Conservation (phyloP, 2,329 filamentous ascomycete species). For the Beauveria sp. region DNA sequence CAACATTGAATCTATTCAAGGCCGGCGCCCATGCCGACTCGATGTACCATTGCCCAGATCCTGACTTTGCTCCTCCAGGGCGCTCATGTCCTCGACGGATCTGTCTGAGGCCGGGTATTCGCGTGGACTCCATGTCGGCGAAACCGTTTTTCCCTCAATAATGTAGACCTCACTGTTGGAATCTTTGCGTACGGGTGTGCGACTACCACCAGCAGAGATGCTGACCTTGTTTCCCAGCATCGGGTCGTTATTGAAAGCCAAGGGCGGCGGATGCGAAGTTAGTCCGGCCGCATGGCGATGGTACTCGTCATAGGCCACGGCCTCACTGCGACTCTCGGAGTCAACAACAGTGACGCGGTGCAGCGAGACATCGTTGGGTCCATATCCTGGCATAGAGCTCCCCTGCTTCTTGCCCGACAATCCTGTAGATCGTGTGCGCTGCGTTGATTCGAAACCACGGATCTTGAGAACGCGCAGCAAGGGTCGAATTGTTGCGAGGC, state of each 20-base stretch:
- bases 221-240: conserved; percentile 3
- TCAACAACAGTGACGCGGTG: conserved; percentile 19
- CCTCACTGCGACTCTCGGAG: conserved; percentile 14
- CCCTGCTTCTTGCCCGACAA: conserved; percentile 22
- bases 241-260: conserved; percentile 5
- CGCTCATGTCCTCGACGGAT: conserved; percentile 23
- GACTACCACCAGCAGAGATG: background rate
- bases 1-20: background rate
- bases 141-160: conserved; percentile 24
- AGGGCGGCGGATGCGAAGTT: background rate
- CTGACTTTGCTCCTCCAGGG: conserved; percentile 25
- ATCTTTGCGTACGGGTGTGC: conserved; percentile 13
- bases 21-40: background rate
- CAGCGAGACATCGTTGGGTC: conserved; percentile 30
- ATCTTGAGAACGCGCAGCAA: conserved; percentile 42
- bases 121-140: conserved; percentile 17
- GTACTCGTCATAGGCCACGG: conserved; percentile 16
- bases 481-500: conserved; percentile 46
- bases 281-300: conserved; percentile 6
- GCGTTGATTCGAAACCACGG: conserved; percentile 37
- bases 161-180: conserved; percentile 29
- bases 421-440: conserved; percentile 24
- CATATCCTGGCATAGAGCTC: conserved; percentile 25
- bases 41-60: conserved; percentile 16
- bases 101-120: conserved; percentile 15